Conservation (phyloP, 148 eudicot genomes). For the Vaccinium darrowii region DNA sequence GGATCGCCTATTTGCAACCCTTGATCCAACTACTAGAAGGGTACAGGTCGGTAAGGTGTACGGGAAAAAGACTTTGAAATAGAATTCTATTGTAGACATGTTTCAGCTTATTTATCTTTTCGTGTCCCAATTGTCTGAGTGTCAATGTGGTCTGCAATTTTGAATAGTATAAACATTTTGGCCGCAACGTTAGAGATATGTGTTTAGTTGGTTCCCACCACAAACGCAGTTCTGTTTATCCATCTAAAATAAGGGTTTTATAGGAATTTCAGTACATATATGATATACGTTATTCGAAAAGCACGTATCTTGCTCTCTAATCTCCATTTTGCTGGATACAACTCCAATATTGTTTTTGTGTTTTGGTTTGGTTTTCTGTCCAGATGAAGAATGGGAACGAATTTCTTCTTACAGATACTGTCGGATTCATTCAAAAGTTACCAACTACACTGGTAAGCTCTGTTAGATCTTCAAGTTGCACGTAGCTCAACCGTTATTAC, state of each 20-base stretch:
- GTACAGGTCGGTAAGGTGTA: conserved; percentile 65
- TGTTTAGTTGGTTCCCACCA: background rate
- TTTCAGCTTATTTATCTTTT: background rate
- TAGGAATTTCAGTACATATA: too few species aligned
- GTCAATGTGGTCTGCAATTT: background rate
- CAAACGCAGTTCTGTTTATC: background rate
- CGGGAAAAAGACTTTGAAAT: background rate
- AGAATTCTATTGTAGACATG: background rate
- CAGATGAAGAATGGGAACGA: conserved; percentile 87
- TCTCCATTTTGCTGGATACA: background rate
- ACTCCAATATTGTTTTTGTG: background rate
- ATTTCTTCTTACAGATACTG: conserved; percentile 93
- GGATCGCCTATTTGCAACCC: conserved; percentile 90
- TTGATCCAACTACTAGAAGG: conserved; percentile 98
- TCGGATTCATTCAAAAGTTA: conserved; percentile 92
- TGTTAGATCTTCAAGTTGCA: conserved; percentile 7
- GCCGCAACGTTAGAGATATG: background rate
- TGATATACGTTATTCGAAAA: too few species aligned
- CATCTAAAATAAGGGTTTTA: background rate
- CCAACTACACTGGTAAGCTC: conserved; percentile 77
- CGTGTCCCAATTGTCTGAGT: background rate
- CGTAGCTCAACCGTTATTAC: background rate
- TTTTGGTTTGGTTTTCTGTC: conserved; percentile 1
- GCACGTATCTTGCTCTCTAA: background rate
- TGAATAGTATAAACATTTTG: background rate